Conservation (phyloP, 2,329 filamentous ascomycete genomes). For the Nothophaeocryptopus gaeumannii region DNA sequence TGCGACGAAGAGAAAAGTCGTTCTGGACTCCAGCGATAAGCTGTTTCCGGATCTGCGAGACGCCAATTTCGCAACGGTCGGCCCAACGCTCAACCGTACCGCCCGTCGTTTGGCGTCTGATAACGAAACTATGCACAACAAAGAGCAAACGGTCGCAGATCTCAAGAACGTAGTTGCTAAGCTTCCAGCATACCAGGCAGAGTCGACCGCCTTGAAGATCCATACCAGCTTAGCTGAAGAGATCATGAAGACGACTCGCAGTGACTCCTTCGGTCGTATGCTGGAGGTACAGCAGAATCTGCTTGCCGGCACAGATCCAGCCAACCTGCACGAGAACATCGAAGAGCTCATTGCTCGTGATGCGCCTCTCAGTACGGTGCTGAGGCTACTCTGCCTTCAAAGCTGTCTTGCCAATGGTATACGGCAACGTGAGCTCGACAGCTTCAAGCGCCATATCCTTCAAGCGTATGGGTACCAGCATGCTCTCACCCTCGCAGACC, state of each 20-base stretch:
- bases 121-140: conserved; percentile 78
- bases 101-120: conserved; percentile 82
- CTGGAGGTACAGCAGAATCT: conserved; percentile 95
- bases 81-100: conserved; percentile 82
- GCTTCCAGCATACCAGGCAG: conserved; percentile 84
- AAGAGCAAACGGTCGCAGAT: conserved; percentile 82
- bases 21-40: conserved; percentile 83
- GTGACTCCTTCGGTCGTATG: conserved; percentile 81
- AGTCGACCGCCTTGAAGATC: conserved; percentile 87
- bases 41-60: conserved; percentile 85
- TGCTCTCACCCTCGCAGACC: conserved; percentile 77
- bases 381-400: conserved; percentile 85
- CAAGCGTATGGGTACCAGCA: conserved; percentile 96
- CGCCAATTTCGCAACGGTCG: conserved; percentile 93
- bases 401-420: conserved; percentile 87
- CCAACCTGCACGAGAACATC: conserved; percentile 82
- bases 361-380: conserved; percentile 73
- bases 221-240: conserved; percentile 92
- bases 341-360: conserved; percentile 93
- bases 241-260: conserved; percentile 87
- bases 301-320: conserved; percentile 83
- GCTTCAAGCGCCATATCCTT: conserved; percentile 80
- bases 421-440: conserved; percentile 82
- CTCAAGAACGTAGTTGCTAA: conserved; percentile 94
- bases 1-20: conserved; percentile 76